These are phyloP conservation scores for Suillus americanus DNA, from an alignment of 768 basidiomycete genomes.

Conservation along the genomic window DNA sequence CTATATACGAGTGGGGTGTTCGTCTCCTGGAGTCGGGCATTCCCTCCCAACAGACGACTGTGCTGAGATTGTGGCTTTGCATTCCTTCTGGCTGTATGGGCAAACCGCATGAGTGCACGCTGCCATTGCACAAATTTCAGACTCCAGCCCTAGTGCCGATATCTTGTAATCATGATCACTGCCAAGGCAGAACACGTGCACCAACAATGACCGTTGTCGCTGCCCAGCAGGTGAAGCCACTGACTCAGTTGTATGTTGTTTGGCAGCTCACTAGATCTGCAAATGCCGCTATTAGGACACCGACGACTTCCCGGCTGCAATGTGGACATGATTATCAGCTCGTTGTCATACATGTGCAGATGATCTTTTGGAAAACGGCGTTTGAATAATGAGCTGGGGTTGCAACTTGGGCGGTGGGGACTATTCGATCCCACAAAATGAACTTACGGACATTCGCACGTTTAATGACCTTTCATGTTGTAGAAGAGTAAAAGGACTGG, in stretches of 20 bases:
- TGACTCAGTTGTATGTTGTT: conserved; percentile 15
- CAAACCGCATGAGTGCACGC: neutral
- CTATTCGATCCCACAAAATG: neutral
- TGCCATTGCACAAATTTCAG: conserved; percentile 21
- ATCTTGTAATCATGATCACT: conserved; percentile 16
- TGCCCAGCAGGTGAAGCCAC: conserved; percentile 11
- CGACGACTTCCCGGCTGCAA: conserved; percentile 16
- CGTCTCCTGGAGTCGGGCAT: neutral
- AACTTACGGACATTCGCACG: neutral
- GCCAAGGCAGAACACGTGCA: conserved; percentile 31
- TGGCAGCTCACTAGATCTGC: conserved; percentile 4
- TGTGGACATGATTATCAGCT: neutral
- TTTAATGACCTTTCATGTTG: neutral
- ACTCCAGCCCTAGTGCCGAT: conserved; percentile 11
- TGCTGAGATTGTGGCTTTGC: conserved; percentile 27
- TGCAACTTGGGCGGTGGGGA: neutral
- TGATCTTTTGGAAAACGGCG: neutral
- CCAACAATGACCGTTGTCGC: conserved; percentile 19
- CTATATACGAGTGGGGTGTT: neutral
- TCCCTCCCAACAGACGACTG: conserved; percentile 21
- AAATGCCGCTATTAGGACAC: conserved; percentile 15
- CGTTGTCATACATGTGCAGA: neutral
- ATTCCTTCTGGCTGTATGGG: conserved; percentile 17
- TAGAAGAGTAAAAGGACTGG: neutral
- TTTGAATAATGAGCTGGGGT: neutral